Percentiles rank a stretch among this genome's conserved stretches.
These are phyloP conservation scores for Penicillium janthinellum DNA, from an alignment of 2,329 filamentous ascomycete species.

Conservation along the genomic window DNA sequence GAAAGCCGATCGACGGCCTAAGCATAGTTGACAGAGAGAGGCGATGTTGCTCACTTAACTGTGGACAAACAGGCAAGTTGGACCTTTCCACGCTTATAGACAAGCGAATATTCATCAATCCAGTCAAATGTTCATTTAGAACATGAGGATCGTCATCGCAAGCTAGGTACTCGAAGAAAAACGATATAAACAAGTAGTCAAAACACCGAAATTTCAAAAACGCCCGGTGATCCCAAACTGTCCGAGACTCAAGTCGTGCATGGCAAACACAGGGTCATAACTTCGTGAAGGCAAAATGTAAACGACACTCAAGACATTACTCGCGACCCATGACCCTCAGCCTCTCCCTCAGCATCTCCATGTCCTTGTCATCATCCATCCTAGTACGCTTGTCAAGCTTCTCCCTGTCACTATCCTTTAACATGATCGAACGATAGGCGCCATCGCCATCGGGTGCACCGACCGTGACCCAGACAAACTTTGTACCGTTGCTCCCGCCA, in stretches of 20 bases:
- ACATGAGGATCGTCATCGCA: neutral
- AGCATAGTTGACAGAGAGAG: neutral
- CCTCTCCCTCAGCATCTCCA: slow-evolving; percentile 34
- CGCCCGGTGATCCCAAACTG: neutral
- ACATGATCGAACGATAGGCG: slow-evolving; percentile 43
- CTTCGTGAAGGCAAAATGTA: slow-evolving; percentile 22
- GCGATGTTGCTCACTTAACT: neutral
- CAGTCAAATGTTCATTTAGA: neutral
- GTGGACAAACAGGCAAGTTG: too few relatives aligned
- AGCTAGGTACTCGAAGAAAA: neutral
- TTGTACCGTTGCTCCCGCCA: slow-evolving; percentile 49
- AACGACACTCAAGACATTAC: slow-evolving; percentile 16
- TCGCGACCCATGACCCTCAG: slow-evolving; percentile 29
- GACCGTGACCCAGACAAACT: slow-evolving; percentile 56
- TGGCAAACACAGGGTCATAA: slow-evolving; percentile 26
- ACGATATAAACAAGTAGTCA: neutral
- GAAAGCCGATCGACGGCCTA: neutral
- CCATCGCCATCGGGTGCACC: slow-evolving; percentile 51
- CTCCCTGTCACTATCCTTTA: slow-evolving; percentile 30
- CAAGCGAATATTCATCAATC: neutral
- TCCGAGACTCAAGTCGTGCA: neutral
- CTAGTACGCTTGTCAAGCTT: slow-evolving; percentile 21
- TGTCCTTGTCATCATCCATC: slow-evolving; percentile 29
- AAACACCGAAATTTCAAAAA: neutral
- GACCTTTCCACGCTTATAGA: neutral